These are phyloP conservation scores for Quercus alba DNA, from an alignment of 306 rosid species.

Conservation along the genomic window DNA sequence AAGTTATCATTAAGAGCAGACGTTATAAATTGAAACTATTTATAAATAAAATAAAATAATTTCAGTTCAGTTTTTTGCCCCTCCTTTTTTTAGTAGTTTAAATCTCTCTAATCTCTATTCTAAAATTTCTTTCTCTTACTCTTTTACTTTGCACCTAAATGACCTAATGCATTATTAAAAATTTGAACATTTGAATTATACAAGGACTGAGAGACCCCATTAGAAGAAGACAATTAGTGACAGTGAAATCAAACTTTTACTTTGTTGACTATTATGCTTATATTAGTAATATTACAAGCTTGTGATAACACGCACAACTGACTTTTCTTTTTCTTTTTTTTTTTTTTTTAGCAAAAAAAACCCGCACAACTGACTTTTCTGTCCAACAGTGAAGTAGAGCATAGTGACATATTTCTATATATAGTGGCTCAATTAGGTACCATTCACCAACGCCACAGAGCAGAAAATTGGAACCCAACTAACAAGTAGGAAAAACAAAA, in stretches of 20 bases:
- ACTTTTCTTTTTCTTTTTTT: not conserved
- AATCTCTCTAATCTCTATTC: not conserved
- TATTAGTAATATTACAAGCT: not conserved
- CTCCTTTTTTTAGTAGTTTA: not conserved
- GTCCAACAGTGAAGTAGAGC: not conserved
- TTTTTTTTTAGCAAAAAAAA: no score
- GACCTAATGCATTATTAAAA: not conserved
- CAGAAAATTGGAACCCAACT: not conserved
- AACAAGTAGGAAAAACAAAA: not conserved
- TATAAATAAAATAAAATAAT: not conserved
- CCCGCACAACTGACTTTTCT: not conserved
- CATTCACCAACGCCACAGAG: not conserved
- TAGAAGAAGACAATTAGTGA: not conserved
- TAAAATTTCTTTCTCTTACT: not conserved
- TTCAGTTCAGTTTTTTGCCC: not conserved
- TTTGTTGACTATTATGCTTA: not conserved
- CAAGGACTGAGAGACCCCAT: not conserved
- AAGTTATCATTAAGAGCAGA: accelerated
- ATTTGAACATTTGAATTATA: not conserved
- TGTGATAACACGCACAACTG: not conserved
- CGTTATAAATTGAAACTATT: not conserved
- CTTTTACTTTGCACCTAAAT: not conserved
- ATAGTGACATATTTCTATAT: not conserved
- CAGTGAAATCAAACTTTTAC: not conserved
- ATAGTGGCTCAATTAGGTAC: not conserved